Percentiles rank a stretch among this genome's conserved stretches.
These are phyloP conservation scores for Oemleria cerasiformis DNA, from an alignment of 306 rosid genomes.

Conservation along the genomic window DNA sequence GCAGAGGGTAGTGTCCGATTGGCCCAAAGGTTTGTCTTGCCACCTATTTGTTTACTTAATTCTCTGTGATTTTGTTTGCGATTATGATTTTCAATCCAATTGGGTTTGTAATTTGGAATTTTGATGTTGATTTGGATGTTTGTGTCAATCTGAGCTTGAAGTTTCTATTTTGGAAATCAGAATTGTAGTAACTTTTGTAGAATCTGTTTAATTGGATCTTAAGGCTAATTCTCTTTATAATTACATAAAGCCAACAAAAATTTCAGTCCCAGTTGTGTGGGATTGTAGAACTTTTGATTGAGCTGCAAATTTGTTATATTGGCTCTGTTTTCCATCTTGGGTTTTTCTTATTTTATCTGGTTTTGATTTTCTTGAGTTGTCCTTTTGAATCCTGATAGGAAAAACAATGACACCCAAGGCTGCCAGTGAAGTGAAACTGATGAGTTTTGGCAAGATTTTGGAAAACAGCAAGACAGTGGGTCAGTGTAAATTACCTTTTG, in stretches of 20 bases:
- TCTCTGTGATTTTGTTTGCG: background rate
- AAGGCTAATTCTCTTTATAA: background rate
- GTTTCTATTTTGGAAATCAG: background rate
- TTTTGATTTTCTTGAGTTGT: slow-evolving; percentile 15
- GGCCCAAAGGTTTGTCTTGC: slow-evolving; percentile 75
- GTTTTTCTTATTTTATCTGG: background rate
- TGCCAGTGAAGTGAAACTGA: slow-evolving; percentile 92
- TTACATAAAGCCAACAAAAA: background rate
- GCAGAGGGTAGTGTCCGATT: slow-evolving; percentile 85
- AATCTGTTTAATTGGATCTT: slow-evolving; percentile 3
- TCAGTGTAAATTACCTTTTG: slow-evolving; percentile 86
- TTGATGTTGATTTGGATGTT: background rate
- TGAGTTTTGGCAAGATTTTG: slow-evolving; percentile 88
- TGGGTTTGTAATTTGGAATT: background rate
- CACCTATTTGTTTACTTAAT: slow-evolving; percentile 1
- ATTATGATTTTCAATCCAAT: slow-evolving; percentile 10
- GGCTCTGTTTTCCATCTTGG: background rate
- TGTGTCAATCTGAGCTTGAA: background rate
- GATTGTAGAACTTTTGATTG: background rate
- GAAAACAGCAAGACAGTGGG: slow-evolving; percentile 96
- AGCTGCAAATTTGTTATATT: background rate
- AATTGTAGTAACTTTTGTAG: background rate
- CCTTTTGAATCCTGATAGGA: slow-evolving; percentile 39
- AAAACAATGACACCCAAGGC: slow-evolving; percentile 82
- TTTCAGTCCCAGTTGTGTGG: background rate